Percentiles rank a stretch among this genome's conserved stretches.
phyloP scores from a whole-genome alignment of 2,329 filamentous ascomycete species.

The Hypoxylon sp. region DNA sequence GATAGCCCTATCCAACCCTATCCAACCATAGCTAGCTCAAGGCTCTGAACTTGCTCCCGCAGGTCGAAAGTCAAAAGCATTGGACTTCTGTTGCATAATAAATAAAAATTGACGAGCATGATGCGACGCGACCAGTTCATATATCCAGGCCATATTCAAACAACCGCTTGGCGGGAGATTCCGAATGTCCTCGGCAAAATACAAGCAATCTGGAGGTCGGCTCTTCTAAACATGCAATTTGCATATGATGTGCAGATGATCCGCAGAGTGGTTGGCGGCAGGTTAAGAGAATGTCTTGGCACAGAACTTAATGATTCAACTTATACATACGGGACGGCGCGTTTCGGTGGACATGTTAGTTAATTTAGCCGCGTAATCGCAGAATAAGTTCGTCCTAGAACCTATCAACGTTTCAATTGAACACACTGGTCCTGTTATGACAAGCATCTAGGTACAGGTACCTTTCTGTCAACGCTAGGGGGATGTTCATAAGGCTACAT shows the following conservation, averaged over 20 bases:
- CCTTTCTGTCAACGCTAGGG: too few relatives aligned
- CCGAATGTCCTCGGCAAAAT: slow-evolving; percentile 35
- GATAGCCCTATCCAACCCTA: too few relatives aligned
- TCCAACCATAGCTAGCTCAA: too few relatives aligned
- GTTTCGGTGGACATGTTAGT: neutral
- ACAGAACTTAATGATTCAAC: neutral
- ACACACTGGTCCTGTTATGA: too few relatives aligned
- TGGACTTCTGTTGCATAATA: too few relatives aligned
- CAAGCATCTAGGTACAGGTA: too few relatives aligned
- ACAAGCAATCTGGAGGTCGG: slow-evolving; percentile 13
- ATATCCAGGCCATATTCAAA: slow-evolving; percentile 15
- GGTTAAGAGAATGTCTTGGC: slow-evolving; percentile 1
- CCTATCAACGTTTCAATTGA: slow-evolving; percentile 10
- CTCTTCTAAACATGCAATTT: slow-evolving; percentile 17
- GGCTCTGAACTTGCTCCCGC: too few relatives aligned
- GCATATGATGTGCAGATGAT: slow-evolving; percentile 21
- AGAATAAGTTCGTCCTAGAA: neutral
- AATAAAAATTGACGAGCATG: slow-evolving; percentile 1
- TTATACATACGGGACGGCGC: slow-evolving; percentile 6
- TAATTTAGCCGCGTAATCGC: slow-evolving; percentile 12
- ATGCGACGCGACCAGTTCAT: slow-evolving; percentile 7
- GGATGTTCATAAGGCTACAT: too few relatives aligned
- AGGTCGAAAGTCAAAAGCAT: too few relatives aligned
- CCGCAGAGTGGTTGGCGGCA: slow-evolving; percentile 6
- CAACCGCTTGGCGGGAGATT: slow-evolving; percentile 23